phyloP scores from a whole-genome alignment of 805 yeast genomes.

The Candida gorgasii region DNA sequence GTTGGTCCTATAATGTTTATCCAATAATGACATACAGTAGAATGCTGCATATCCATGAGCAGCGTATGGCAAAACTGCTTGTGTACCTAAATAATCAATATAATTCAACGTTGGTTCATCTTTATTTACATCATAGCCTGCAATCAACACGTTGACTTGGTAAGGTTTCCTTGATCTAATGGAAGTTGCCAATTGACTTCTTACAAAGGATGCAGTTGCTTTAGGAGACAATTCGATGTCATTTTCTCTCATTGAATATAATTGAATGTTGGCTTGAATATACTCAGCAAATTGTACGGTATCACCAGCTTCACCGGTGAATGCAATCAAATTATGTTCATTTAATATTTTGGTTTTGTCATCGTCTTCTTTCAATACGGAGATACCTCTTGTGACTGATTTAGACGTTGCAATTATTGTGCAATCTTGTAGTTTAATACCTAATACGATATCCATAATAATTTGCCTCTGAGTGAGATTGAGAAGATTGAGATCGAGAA shows the following conservation, averaged over 20 bases:
- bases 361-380: conserved; percentile 42
- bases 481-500: too few relatives aligned
- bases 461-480: conserved; percentile 8
- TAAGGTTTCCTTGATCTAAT: conserved; percentile 88
- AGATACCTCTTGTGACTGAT: conserved; percentile 75
- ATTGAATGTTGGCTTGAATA: conserved; percentile 87
- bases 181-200: conserved; percentile 85
- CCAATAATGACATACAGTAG: conserved; percentile 85
- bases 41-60: conserved; percentile 99
- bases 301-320: conserved; percentile 95
- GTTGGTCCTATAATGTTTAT: conserved; percentile 82
- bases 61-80: conserved; percentile 88
- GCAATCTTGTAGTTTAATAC: conserved; percentile 76
- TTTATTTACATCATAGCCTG: conserved; percentile 69
- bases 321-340: conserved; percentile 79
- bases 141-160: conserved; percentile 89
- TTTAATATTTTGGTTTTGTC: conserved; percentile 60
- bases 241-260: conserved; percentile 83
- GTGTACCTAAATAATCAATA: conserved; percentile 93
- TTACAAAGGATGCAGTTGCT: conserved; percentile 84
- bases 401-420: conserved; percentile 93
- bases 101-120: conserved; percentile 71
- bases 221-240: conserved; percentile 74
- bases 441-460: conserved; percentile 85
- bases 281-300: conserved; percentile 94